phyloP scores from a whole-genome alignment of 2,329 filamentous ascomycete species.

The Lanzia echinophila region DNA sequence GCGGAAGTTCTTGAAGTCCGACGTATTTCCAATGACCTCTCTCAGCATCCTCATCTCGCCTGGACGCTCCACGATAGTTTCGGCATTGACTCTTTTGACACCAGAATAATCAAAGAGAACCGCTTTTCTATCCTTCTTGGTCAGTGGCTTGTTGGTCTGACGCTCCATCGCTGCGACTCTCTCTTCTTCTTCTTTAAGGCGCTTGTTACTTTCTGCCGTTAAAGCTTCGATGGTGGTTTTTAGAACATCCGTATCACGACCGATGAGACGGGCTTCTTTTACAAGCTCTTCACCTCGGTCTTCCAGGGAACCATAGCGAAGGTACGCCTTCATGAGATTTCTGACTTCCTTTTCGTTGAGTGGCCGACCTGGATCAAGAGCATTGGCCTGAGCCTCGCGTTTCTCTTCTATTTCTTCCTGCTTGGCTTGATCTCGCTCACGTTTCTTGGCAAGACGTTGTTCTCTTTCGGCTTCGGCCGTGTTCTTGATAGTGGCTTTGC shows the following conservation, averaged over 20 bases:
- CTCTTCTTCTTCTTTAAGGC: conserved; percentile 67
- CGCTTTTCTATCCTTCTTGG: conserved; percentile 97
- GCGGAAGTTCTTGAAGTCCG: conserved; percentile 74
- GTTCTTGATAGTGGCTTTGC: conserved; percentile 60
- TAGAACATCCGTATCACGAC: conserved; percentile 76
- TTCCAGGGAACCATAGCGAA: conserved; percentile 84
- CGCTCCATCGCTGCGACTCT: conserved; percentile 59
- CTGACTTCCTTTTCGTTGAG: conserved; percentile 89
- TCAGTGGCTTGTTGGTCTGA: conserved; percentile 69
- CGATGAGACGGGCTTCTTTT: conserved; percentile 74
- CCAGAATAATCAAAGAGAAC: conserved; percentile 92
- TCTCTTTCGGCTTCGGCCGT: conserved; percentile 53
- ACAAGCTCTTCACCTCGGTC: conserved; percentile 84
- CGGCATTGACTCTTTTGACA: conserved; percentile 91
- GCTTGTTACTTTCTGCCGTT: conserved; percentile 60
- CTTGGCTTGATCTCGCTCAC: conserved; percentile 58
- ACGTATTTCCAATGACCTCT: conserved; percentile 57
- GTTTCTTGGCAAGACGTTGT: conserved; percentile 59
- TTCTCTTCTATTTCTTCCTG: conserved; percentile 59
- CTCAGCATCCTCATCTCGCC: conserved; percentile 80
- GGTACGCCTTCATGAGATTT: conserved; percentile 83
- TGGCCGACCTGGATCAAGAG: conserved; percentile 79
- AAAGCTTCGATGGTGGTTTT: conserved; percentile 63
- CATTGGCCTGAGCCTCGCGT: conserved; percentile 66
- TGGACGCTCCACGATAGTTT: conserved; percentile 88